These are phyloP conservation scores for Aspergillus fischeri DNA, from an alignment of 2,329 filamentous ascomycete species.

Conservation along the genomic window DNA sequence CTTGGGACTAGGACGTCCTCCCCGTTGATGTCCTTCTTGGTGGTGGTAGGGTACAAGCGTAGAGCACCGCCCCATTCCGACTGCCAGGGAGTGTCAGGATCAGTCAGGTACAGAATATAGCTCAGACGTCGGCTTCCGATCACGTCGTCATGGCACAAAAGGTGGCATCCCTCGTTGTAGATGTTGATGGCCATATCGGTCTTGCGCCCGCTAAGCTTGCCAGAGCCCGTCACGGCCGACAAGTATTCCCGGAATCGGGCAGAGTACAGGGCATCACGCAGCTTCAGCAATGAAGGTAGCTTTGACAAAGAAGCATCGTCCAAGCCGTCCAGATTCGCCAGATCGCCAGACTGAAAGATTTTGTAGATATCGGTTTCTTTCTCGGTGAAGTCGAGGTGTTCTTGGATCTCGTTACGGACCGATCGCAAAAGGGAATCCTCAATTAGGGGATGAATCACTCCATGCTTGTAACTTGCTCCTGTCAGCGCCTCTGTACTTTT, in stretches of 20 bases:
- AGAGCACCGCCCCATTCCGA: slow-evolving; percentile 89
- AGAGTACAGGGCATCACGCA: slow-evolving; percentile 95
- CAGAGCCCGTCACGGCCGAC: slow-evolving; percentile 77
- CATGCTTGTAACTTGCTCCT: slow-evolving; percentile 71
- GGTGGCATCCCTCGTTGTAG: slow-evolving; percentile 91
- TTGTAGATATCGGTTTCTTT: slow-evolving; percentile 99
- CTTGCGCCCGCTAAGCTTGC: slow-evolving; percentile 83
- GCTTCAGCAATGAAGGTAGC: slow-evolving; percentile 79
- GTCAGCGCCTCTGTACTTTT: slow-evolving; percentile 3
- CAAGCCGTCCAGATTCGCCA: slow-evolving; percentile 93
- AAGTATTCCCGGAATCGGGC: slow-evolving; percentile 84
- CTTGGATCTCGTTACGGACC: slow-evolving; percentile 83
- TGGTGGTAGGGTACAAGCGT: slow-evolving; percentile 72
- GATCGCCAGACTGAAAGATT: slow-evolving; percentile 96
- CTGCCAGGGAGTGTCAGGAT: slow-evolving; percentile 88
- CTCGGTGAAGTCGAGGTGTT: slow-evolving; percentile 90
- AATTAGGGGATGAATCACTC: slow-evolving; percentile 79
- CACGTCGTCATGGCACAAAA: slow-evolving; percentile 96
- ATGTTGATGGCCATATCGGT: slow-evolving; percentile 99
- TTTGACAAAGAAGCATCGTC: slow-evolving; percentile 80
- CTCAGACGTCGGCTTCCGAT: slow-evolving; percentile 95
- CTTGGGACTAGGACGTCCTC: slow-evolving; percentile 73
- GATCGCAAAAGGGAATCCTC: slow-evolving; percentile 75
- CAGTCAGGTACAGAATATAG: slow-evolving; percentile 94
- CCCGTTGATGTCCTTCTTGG: slow-evolving; percentile 64